Conservation (phyloP, 805 yeast species). For the Zygosaccharomyces kombuchaensis region DNA sequence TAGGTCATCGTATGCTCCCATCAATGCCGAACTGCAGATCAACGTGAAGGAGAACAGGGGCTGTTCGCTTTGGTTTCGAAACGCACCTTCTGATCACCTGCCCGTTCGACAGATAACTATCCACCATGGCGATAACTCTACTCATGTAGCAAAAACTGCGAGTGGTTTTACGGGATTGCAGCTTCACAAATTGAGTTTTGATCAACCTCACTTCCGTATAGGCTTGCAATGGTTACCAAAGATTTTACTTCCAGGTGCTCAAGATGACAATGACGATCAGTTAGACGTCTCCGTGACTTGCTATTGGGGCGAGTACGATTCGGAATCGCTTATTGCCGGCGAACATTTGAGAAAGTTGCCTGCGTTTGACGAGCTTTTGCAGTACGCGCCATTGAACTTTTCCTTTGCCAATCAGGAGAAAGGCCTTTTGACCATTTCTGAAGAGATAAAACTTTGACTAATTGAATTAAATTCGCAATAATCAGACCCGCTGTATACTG, state of each 20-base stretch:
- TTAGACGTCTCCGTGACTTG: slow-evolving; percentile 62
- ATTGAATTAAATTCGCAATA: slow-evolving; percentile 2
- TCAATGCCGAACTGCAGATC: slow-evolving; percentile 57
- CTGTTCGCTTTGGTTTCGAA: slow-evolving; percentile 59
- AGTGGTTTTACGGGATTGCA: slow-evolving; percentile 62
- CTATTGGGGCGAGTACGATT: slow-evolving; percentile 72
- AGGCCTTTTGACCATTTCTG: slow-evolving; percentile 63
- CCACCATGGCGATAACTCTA: slow-evolving; percentile 36
- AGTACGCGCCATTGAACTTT: slow-evolving; percentile 61
- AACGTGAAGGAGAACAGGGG: slow-evolving; percentile 57
- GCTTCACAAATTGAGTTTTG: slow-evolving; percentile 63
- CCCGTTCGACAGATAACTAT: slow-evolving; percentile 64
- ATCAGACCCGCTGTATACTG: slow-evolving; percentile 1
- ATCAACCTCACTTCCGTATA: slow-evolving; percentile 47
- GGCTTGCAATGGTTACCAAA: slow-evolving; percentile 77
- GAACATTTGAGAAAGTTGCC: slow-evolving; percentile 47
- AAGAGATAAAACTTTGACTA: slow-evolving; percentile 41
- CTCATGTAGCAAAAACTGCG: slow-evolving; percentile 47
- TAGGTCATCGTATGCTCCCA: slow-evolving; percentile 57
- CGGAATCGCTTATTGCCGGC: slow-evolving; percentile 39
- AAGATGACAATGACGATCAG: slow-evolving; percentile 32
- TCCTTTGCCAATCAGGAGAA: slow-evolving; percentile 60
- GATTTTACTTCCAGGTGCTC: slow-evolving; percentile 36
- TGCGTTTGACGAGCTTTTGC: slow-evolving; percentile 65
- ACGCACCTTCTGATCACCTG: slow-evolving; percentile 41